Evolutionary conservation across 2,329 filamentous ascomycete genomes (phyloP), one percentile per base, ranked within the genome.

Genomic region (Aspergillus versicolor): DNA sequence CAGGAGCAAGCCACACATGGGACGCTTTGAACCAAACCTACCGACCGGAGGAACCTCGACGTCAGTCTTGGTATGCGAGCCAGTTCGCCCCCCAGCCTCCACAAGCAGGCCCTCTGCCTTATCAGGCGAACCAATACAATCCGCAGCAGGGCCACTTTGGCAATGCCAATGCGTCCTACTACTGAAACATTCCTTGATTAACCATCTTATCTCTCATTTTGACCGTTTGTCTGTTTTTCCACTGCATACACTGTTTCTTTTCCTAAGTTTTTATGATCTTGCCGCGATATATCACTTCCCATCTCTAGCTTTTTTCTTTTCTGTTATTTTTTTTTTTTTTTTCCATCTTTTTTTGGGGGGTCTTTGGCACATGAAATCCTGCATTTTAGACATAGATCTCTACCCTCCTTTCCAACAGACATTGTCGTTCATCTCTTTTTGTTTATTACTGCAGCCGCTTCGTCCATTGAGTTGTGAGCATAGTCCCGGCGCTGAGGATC

Each of bases 1-100:
- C 72, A 2, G 59, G 61, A 2, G 72, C 72, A 17, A 75, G 66
- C 48, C 72, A 67, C 48, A 74, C 73, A 6, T 73, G 70, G 72
- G 72, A 74, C 61, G 67, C 68, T 46, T 58, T 74, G 15, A 71
- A 71, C 43, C 71, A 73, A 47, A 53, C 65, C 22, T 66, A 64
- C 46, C 64, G 63, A 19, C 58, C 67, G 7, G 68, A 73, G 43
- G 68, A 73, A 52, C 67, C 69, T 8, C 70, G 73, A 15, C 70
- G 69, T 21, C 64, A 65, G 21, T 70, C 69, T 13, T 73, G 70
- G 71, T 71, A 70, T 52, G 27, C 27, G 27, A 67, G 70, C 21
- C 67, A 68, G 42, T 63, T 68, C 30, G 57, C 62, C n/a, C 59
- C 65, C 38, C 63, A 63, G n/a, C 61, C 64, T 34, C 57, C 65